phyloP scores from a whole-genome alignment of 169 alveolate species.

The Plasmodium coatneyi region DNA sequence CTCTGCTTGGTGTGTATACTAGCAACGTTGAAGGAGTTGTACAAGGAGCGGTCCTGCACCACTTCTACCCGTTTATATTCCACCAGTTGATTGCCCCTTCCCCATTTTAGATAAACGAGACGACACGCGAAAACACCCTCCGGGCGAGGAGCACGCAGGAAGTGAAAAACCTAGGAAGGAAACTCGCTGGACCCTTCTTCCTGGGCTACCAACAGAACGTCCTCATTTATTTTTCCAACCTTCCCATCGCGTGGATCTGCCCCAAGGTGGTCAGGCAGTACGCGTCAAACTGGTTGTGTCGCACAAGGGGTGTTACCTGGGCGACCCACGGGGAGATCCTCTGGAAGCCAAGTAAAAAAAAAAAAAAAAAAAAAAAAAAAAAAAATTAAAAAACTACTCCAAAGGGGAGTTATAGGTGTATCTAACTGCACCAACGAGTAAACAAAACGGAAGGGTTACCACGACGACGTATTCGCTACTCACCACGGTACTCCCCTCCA shows the following conservation, averaged over 20 bases:
- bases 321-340: slow-evolving; percentile 43
- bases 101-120: slow-evolving; percentile 29
- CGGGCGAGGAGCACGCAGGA: not conserved
- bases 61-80: not conserved
- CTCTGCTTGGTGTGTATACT: not conserved
- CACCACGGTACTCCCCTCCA: not conserved
- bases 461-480: not conserved
- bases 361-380: not conserved
- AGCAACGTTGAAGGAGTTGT: not conserved
- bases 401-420: not conserved
- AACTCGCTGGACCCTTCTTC: not conserved
- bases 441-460: not conserved
- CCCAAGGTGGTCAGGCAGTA: not conserved
- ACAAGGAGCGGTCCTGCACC: not conserved
- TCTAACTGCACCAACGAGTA: not conserved
- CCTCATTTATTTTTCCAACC: slow-evolving; percentile 24
- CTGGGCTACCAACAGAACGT: slow-evolving; percentile 29
- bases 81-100: not conserved
- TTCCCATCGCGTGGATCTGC: not conserved
- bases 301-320: not conserved
- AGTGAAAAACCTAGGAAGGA: not conserved
- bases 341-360: slow-evolving; percentile 17
- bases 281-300: not conserved
- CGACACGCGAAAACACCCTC: slow-evolving; percentile 46
- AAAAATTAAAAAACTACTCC: not conserved